A percentile compares a stretch with the other conserved stretches of the same genome.
phyloP scores from a whole-genome alignment of 441 rosid species.

The Croton laevigatus region DNA sequence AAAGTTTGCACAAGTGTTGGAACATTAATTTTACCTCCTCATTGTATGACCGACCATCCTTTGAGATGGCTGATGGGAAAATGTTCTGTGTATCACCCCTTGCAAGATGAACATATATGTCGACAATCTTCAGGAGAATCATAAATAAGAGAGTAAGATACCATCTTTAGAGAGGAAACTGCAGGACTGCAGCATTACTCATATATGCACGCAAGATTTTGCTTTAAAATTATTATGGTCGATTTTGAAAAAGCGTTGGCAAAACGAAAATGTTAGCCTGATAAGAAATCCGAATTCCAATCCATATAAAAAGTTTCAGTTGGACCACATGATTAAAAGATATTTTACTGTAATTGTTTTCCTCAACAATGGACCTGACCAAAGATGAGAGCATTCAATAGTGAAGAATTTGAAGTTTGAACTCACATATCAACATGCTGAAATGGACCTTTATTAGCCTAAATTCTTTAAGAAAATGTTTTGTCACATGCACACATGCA shows the following conservation, averaged over 20 bases:
- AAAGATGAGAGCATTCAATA: neutral
- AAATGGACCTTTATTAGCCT: neutral
- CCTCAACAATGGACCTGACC: neutral
- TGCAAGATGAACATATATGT: conserved; percentile 83
- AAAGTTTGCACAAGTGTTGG: conserved; percentile 13
- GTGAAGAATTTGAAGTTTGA: neutral
- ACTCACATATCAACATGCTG: neutral
- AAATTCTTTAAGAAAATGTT: conserved; percentile 3
- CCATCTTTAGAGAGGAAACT: neutral
- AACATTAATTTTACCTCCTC: conserved; percentile 57
- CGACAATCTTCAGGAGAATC: conserved; percentile 68
- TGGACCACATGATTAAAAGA: neutral
- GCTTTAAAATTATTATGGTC: neutral
- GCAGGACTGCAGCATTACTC: neutral
- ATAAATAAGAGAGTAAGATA: conserved; percentile 12
- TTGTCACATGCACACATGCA: neutral
- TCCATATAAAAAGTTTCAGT: neutral
- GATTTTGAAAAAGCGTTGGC: neutral
- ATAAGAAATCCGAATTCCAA: neutral
- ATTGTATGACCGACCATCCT: conserved; percentile 93
- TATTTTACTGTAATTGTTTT: neutral
- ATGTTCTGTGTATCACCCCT: conserved; percentile 77
- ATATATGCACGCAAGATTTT: neutral
- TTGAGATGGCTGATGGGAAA: conserved; percentile 89
- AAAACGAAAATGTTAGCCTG: conserved; percentile 1